Percentiles rank a stretch among this genome's conserved stretches.
Conservation (phyloP, 2,329 filamentous ascomycete genomes). For the Daldinia sp. region DNA sequence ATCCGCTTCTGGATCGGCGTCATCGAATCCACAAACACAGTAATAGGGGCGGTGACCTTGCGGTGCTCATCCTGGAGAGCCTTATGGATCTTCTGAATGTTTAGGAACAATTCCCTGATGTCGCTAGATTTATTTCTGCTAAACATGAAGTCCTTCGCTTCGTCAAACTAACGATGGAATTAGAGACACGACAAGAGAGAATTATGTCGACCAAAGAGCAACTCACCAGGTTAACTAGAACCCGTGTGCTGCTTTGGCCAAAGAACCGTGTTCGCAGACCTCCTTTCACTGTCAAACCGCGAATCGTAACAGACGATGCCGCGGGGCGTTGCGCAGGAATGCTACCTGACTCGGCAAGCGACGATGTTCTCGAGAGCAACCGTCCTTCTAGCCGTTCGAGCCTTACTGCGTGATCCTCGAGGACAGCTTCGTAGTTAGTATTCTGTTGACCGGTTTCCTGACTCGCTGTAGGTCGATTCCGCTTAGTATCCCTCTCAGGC, state of each 20-base stretch:
- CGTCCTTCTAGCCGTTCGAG: conserved; percentile 64
- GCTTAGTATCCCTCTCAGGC: conserved; percentile 40
- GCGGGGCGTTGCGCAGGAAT: conserved; percentile 40
- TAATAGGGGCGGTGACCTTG: conserved; percentile 59
- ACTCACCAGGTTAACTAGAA: conserved; percentile 62
- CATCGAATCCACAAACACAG: conserved; percentile 67
- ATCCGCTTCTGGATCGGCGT: conserved; percentile 65
- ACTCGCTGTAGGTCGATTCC: conserved; percentile 29
- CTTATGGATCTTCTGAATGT: conserved; percentile 58
- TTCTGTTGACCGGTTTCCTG: conserved; percentile 34
- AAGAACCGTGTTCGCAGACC: conserved; percentile 59
- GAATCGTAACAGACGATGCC: conserved; percentile 56
- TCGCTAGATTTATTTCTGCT: conserved; percentile 52
- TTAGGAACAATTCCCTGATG: conserved; percentile 54
- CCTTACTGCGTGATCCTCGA: conserved; percentile 59
- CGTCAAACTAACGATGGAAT: conserved; percentile 55
- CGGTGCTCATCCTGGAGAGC: conserved; percentile 57
- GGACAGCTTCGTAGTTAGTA: conserved; percentile 43
- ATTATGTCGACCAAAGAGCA: not conserved
- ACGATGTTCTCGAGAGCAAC: conserved; percentile 53
- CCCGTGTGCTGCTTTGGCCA: conserved; percentile 61
- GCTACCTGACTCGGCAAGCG: conserved; percentile 34
- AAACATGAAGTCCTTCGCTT: conserved; percentile 61
- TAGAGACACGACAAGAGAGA: not conserved
- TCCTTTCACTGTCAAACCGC: conserved; percentile 60